Evolutionary conservation across 768 basidiomycete species (phyloP), one percentile per base, ranked within the genome.

Genomic region (Mycena rebaudengoi): DNA sequence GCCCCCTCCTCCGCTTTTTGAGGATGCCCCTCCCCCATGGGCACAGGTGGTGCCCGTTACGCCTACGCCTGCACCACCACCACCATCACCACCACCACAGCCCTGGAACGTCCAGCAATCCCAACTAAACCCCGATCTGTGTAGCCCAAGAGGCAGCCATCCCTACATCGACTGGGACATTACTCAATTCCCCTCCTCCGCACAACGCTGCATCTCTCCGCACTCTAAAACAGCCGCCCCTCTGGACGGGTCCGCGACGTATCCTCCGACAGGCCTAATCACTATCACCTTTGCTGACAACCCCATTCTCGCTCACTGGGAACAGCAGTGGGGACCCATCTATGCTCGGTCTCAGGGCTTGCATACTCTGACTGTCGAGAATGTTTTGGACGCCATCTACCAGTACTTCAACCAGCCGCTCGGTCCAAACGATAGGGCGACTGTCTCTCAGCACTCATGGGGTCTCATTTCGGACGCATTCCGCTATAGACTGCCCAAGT

Each of bases 321-420:
- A 57, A 23, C 5, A 16, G 3, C 25, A 12, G 0, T 64, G 62
- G 62, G 62, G 62, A n/a, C 56, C 62, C 12, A 64, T 64, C 16
- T 18, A 51, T 21, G 55, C 33, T 7, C 50, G 56, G 28, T 40
- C 10, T 0, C 56, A 52, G 29, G 62, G 62, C 1, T 11, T 1
- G 14, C 49, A 29, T 23, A 6, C 43, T 0, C 68, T 80, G 40
- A 78, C 73, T 18, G 35, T 79, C 6, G 54, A 64, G 39, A 74
- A 80, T 64, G 28, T 80, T 50, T 60, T 82, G 20, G 65, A 74
- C 2, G 78, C 74, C 3, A 71, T 82, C n/a, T 71, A 80, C 49
- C 29, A 50, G 3, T 79, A 76, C 60, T 78, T 79, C 65, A 76
- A 78, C 63, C 64, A 40, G 21, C 73, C 72, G 1, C 48, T 82